Percentiles rank a stretch among this genome's conserved stretches.
phyloP scores from a whole-genome alignment of 371 early-diverging fungal species.

The Haplosporangium sp. region DNA sequence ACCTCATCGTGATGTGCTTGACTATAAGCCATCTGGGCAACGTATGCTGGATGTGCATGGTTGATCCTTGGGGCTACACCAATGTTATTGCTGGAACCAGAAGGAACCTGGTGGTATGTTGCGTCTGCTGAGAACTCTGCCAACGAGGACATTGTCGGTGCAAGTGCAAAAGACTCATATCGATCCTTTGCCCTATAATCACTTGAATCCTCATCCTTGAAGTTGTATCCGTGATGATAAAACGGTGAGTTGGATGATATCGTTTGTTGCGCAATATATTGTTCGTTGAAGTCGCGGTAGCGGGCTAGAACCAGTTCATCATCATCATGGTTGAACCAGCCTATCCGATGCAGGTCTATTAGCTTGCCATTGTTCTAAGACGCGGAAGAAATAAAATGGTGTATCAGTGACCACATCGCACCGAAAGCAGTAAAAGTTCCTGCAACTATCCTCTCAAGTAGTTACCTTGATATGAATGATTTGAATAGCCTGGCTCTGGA shows the following conservation, averaged over 20 bases:
- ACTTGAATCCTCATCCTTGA: conserved; percentile 27
- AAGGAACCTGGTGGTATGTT: conserved; percentile 52
- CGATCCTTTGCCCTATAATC: conserved; percentile 20
- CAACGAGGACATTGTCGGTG: conserved; percentile 29
- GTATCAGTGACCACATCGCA: neutral
- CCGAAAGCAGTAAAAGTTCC: conserved; percentile 4
- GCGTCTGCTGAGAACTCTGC: conserved; percentile 30
- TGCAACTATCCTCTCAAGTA: conserved; percentile 4
- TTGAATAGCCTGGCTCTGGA: conserved; percentile 71
- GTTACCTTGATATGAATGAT: conserved; percentile 66
- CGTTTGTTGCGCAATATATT: conserved; percentile 42
- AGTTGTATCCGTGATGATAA: conserved; percentile 28
- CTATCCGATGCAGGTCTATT: conserved; percentile 63
- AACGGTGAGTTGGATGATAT: conserved; percentile 23
- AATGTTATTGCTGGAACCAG: conserved; percentile 18
- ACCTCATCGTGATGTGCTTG: conserved; percentile 33
- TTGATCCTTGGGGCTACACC: conserved; percentile 28
- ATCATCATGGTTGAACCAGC: conserved; percentile 69
- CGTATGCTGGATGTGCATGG: conserved; percentile 7
- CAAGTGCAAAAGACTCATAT: conserved; percentile 26
- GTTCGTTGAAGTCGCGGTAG: conserved; percentile 58
- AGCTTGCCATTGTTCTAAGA: conserved; percentile 63
- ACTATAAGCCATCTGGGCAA: conserved; percentile 20
- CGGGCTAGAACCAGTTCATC: conserved; percentile 62
- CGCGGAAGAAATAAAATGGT: neutral